Evolutionary conservation across 2,329 filamentous ascomycete genomes (phyloP).

Genomic region (Aspergillus nomiae): DNA sequence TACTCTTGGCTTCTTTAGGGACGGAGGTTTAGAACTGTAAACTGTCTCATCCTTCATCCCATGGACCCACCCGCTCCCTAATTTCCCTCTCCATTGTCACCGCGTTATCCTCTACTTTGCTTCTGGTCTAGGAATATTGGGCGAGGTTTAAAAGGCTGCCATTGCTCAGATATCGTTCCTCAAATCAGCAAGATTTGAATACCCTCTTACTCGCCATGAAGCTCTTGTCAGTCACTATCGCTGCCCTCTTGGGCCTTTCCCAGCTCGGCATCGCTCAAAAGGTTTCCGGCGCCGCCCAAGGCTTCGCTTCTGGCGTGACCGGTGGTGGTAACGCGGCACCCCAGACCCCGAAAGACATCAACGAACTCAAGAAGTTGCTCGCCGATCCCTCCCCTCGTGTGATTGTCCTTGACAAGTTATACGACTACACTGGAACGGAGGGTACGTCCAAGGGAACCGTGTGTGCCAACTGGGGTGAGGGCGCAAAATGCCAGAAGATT

Average conservation of each 20-base stretch:
- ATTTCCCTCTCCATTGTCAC: background rate
- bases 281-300: constrained; percentile 36
- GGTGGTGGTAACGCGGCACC: constrained; percentile 58
- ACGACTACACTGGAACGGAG: constrained; percentile 22
- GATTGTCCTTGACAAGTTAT: constrained; percentile 59
- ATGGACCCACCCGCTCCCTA: background rate
- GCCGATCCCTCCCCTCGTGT: constrained; percentile 54
- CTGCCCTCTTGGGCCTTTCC: background rate
- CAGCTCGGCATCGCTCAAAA: constrained; percentile 10
- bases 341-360: constrained; percentile 54
- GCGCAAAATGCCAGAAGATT: constrained; percentile 50
- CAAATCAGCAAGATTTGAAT: background rate
- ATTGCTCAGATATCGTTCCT: background rate
- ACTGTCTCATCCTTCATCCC: background rate
- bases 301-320: constrained; percentile 56
- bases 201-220: background rate
- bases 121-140: background rate
- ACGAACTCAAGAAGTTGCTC: constrained; percentile 59
- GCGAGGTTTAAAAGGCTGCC: background rate
- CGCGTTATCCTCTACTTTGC: background rate
- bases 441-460: constrained; percentile 23
- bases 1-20: background rate
- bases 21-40: background rate
- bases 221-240: background rate
- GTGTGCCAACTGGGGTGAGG: constrained; percentile 31